Base-by-base conservation (phyloP, 352 stramenopile species). In the Sclerospora graminicola region DNA sequence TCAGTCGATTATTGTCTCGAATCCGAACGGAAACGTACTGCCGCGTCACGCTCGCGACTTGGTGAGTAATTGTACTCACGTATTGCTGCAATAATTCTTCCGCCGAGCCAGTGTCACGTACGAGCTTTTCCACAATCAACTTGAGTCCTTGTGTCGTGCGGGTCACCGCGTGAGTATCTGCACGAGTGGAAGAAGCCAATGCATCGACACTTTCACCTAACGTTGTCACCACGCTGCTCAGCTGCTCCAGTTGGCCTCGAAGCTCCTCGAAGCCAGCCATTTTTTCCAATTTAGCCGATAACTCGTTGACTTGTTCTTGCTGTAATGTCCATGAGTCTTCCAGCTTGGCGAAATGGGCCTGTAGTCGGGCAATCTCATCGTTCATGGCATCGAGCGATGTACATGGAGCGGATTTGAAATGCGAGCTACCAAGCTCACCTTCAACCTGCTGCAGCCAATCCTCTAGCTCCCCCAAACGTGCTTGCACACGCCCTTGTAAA, bases 371-470 rank as follows among this genome's bases (percentile, higher is more conserved):
- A n/a, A 66, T 23, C 24, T 66, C 36, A 0, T 54, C 41, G 16
- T 33, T 50, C 38, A 66, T 33, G 2, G 28, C 46, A 33, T 46
- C 37, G 21, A 63, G 48, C 3, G 50, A 63, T 15, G 49, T 50
- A 5, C 41, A 30, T 34, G 41, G 24, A 30, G 27, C 36, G 5
- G 42, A 26, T 40, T 63, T 45, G 19, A 64, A 69, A 48, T 68
- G 78, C 20, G 67, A 80, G 1, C 63, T 63, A 27, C 51, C 46
- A 4, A 81, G 65, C 46, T 81, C 72, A 26, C 72, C 71, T 58
- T 89, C 76, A 1, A 89, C 58, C 45, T 89, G 78, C 42, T 89
- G 78, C 10, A 89, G 44, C 78, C 78, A 89, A 50, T 89, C 77
- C 38, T 85, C 78, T 10, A 85, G 60, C 35, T 84, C 69, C 4